Evolutionary conservation across 2,329 filamentous ascomycete species (phyloP), one percentile per base, ranked within the genome.

Genomic region (Alternaria angustiovoidea): DNA sequence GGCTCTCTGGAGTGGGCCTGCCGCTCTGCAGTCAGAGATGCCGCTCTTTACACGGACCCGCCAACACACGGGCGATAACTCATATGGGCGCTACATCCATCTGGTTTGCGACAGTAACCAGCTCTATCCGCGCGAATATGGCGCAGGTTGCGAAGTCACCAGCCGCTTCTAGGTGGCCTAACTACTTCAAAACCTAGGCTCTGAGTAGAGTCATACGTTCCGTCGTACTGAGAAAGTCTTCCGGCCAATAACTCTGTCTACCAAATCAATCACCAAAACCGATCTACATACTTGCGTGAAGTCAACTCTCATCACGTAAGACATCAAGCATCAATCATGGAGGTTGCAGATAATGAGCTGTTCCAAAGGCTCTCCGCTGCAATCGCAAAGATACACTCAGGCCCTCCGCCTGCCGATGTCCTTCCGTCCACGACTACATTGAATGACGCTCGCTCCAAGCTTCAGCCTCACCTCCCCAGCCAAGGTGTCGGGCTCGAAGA

Each of bases 401-500:
- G 61, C 20, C 51, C 67, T 28, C 49, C 60, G 20, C 63, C 71
- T 34, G 54, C 62, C 34, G 34, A 66, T 54, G 78, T 81, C 24
- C 73, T 82, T 1, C 81, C 81, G 7, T 65, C 74, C 4, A 57
- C 62, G 28, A 42, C 69, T 7, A 52, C 62, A 1, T 58, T 83
- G 18, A 57, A 65, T 16, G 54, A 68, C 46, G 76, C 79, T 51
- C 74, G 78, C 30, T 58, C 65, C 22, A 72, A 66, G 11, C 70
- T 86, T 14, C 70, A 72, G n/a, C 38, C 65, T 2, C 67, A 66
- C 1, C 71, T 86, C 2, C 77, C 81, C 9, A 28, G 60, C 0
- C 51, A 63, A 6, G 84, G 84, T 7, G 67, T 82, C 2, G 84
- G 85, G 14, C 70, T 82, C 14, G 69, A 78, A 61, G 69, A 73